Evolutionary conservation across 352 stramenopile species (phyloP), one percentile per base, ranked within the genome.

Genomic region (Globisporangium nagaii): DNA sequence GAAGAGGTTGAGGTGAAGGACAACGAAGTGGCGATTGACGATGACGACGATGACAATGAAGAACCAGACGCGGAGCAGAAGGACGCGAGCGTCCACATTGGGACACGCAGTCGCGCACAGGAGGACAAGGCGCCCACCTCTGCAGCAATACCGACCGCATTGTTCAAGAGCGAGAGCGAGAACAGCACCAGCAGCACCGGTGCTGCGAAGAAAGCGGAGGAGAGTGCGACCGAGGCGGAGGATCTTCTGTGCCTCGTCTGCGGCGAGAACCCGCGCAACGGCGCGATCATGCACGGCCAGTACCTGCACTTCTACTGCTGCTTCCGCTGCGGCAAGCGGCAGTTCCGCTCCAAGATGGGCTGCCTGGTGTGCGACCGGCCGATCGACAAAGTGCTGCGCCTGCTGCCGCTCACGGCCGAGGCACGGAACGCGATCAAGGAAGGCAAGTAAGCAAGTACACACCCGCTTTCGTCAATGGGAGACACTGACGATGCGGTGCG

Each of bases 221-320:
- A 24, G 3, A 17, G n/a, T n/a, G 8, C 35, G 34, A 43, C 34
- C 2, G 65, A 74, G 20, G 70, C 57, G 6, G 81, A 88, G 32
- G 75, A 88, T 32, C 54, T 91, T 3, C 58, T 75, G 41, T 94
- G 84, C 39, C 73, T 94, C 8, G 65, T 91, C 13, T 94, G 84
- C 40, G 53, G 67, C 17, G 54, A 71, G 53, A 81, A 79, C 20
- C 70, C 71, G 8, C 78, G 82, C 28, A 74, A 90, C 32, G 78
- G 79, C 6, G 80, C 63, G 31, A 62, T 94, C 32, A 66, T 84
- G 5, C 84, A 95, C 44, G 84, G 83, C 31, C 64, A 88, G 45
- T 95, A 91, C 50, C 61, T 93, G 8, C 84, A 95, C 42, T 79
- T 86, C 30, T 92, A 93, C 60, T 82, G 70, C 50, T 95, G 84